Evolutionary conservation across 768 basidiomycete species (phyloP).

Genomic region (Boletales sp.): DNA sequence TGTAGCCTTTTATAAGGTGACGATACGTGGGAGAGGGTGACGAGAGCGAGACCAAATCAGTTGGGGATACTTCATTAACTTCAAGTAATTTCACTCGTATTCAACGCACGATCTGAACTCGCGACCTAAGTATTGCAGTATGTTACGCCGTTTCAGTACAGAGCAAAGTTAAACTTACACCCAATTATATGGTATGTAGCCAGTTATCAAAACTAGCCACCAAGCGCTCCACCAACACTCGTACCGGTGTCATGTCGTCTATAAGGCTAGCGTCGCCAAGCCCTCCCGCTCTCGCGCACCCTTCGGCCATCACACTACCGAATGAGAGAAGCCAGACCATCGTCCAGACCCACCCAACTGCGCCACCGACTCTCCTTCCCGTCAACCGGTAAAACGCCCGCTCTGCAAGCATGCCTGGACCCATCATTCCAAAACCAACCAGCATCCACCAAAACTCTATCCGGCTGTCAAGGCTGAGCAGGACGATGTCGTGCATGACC

Average conservation of each 20-base stretch:
- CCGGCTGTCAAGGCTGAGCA: slow-evolving; percentile 49
- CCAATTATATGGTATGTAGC: slow-evolving; percentile 2
- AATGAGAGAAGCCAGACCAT: slow-evolving; percentile 26
- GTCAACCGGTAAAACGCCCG: slow-evolving; percentile 19
- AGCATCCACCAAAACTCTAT: slow-evolving; percentile 38
- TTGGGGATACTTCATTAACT: too few species aligned
- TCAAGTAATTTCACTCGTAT: too few species aligned
- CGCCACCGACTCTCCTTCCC: slow-evolving; percentile 28
- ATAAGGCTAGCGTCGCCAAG: slow-evolving; percentile 6
- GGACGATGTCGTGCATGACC: slow-evolving; percentile 48
- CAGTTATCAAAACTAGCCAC: slow-evolving; percentile 11
- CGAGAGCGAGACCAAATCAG: too few species aligned
- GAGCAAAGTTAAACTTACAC: too few species aligned
- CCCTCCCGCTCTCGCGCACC: slow-evolving; percentile 11
- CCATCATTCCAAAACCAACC: slow-evolving; percentile 55
- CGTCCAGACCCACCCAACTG: slow-evolving; percentile 34
- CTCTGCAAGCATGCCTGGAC: slow-evolving; percentile 48
- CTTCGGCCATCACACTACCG: slow-evolving; percentile 23
- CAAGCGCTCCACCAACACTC: slow-evolving; percentile 6
- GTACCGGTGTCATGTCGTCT: not conserved
- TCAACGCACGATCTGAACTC: too few species aligned
- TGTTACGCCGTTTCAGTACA: too few species aligned
- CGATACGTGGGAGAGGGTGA: too few species aligned
- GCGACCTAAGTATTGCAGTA: too few species aligned
- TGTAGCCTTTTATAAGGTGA: too few species aligned